A percentile compares a stretch with the other conserved stretches of the same genome.
Evolutionary conservation across 306 rosid genomes (phyloP).

Genomic region (Dicorynia guianensis): DNA sequence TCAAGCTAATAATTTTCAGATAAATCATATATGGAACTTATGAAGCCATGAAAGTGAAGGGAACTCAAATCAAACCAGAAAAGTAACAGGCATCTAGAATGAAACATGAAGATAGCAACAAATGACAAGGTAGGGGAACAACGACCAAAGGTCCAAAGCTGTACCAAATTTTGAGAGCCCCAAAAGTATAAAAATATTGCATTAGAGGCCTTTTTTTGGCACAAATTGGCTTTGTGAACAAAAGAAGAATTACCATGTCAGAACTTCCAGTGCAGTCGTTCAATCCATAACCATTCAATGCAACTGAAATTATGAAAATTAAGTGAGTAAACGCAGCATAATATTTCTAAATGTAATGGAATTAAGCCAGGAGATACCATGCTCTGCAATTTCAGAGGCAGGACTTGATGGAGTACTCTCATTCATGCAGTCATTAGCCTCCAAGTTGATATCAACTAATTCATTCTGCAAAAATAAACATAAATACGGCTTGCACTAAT

Average conservation of each 20-base stretch:
- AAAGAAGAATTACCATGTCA: conserved; percentile 61
- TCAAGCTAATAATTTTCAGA: conserved; percentile 12
- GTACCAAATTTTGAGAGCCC: conserved; percentile 20
- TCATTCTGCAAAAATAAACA: conserved; percentile 56
- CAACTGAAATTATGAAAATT: conserved; percentile 62
- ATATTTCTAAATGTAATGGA: conserved; percentile 21
- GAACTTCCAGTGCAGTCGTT: conserved; percentile 45
- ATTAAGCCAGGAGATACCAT: conserved; percentile 50
- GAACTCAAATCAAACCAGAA: conserved; percentile 22
- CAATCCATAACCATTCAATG: conserved; percentile 48
- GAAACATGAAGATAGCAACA: conserved; percentile 12
- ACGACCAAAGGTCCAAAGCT: conserved; percentile 3
- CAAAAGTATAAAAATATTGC: conserved; percentile 24
- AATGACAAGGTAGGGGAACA: not conserved
- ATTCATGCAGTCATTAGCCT: conserved; percentile 54
- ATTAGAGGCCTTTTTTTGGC: conserved; percentile 21
- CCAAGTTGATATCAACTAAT: conserved; percentile 60
- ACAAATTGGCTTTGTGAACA: not conserved
- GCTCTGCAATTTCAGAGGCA: conserved; percentile 59
- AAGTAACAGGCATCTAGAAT: conserved; percentile 5
- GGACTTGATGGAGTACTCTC: conserved; percentile 66
- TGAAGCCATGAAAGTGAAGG: not conserved
- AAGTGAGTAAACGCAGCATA: conserved; percentile 42
- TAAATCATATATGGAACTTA: conserved; percentile 17
- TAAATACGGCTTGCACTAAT: conserved; percentile 10